Conservation (phyloP, 129 eudicot species). For the Flaveria bidentis region DNA sequence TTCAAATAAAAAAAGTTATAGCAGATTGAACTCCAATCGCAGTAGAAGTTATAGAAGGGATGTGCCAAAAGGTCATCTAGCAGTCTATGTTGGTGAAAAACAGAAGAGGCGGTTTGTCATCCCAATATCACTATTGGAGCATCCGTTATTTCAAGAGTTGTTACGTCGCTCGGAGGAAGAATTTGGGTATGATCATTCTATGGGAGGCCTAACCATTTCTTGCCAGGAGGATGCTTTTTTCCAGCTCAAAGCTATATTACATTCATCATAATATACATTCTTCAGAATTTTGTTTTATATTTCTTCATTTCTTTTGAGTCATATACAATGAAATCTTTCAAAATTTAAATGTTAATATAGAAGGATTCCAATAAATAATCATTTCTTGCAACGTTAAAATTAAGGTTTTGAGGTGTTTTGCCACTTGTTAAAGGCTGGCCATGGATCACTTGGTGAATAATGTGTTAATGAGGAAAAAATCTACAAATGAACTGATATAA, state of each 20-base stretch:
- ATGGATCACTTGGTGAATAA: no score
- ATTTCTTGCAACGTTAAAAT: neutral
- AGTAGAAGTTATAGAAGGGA: no score
- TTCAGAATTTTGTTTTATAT: neutral
- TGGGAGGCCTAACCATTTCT: neutral
- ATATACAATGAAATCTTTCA: neutral
- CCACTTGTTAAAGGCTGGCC: no score
- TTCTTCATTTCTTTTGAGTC: neutral
- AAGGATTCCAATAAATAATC: neutral
- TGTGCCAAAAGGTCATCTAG: neutral
- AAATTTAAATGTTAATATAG: neutral
- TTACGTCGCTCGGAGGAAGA: neutral
- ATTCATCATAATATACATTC: neutral
- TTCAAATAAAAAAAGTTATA: neutral
- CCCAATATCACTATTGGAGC: neutral
- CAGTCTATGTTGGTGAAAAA: slow-evolving; percentile 1
- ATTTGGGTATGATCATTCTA: neutral
- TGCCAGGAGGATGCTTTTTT: neutral
- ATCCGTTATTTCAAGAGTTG: neutral
- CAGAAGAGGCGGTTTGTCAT: neutral
- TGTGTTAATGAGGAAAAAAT: no score
- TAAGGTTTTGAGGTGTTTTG: neutral
- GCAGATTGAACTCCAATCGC: neutral
- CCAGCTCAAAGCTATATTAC: neutral
- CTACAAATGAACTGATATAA: no score